Conservation (phyloP, 2,329 filamentous ascomycete species). For the Nannizzia gypsea region DNA sequence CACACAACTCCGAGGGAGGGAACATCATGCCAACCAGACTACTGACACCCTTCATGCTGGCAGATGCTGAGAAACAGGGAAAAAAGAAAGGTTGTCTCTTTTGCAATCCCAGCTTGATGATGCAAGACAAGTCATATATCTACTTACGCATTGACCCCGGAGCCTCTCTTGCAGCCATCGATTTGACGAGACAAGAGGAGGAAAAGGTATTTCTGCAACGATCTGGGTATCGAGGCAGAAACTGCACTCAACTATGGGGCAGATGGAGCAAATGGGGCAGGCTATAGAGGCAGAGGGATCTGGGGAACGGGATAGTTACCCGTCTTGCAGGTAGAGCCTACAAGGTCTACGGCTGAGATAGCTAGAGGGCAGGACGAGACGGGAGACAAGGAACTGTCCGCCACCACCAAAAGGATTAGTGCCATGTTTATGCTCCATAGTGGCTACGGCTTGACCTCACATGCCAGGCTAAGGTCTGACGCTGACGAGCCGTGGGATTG, state of each 20-base stretch:
- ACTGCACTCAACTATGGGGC: neutral
- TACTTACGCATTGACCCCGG: neutral
- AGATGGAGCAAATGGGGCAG: neutral
- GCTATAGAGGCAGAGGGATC: neutral
- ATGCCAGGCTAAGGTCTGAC: neutral
- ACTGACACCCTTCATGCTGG: neutral
- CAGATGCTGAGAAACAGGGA: neutral
- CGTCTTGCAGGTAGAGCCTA: neutral
- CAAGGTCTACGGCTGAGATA: neutral
- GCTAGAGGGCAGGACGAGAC: neutral
- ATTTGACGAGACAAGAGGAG: neutral
- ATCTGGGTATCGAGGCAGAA: neutral
- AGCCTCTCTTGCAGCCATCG: neutral
- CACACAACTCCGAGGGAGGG: neutral
- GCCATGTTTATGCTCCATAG: neutral
- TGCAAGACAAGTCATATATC: neutral
- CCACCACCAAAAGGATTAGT: neutral
- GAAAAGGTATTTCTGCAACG: neutral
- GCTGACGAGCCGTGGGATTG: neutral
- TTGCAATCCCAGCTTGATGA: neutral
- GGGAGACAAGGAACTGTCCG: neutral
- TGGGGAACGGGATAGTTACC: neutral
- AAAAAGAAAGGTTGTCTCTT: neutral
- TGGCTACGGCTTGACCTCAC: neutral
- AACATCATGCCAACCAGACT: neutral